A percentile compares a stretch with the other conserved stretches of the same genome.
Evolutionary conservation across 108 stramenopile species (phyloP).

Genomic region (Conticribra guillardii): DNA sequence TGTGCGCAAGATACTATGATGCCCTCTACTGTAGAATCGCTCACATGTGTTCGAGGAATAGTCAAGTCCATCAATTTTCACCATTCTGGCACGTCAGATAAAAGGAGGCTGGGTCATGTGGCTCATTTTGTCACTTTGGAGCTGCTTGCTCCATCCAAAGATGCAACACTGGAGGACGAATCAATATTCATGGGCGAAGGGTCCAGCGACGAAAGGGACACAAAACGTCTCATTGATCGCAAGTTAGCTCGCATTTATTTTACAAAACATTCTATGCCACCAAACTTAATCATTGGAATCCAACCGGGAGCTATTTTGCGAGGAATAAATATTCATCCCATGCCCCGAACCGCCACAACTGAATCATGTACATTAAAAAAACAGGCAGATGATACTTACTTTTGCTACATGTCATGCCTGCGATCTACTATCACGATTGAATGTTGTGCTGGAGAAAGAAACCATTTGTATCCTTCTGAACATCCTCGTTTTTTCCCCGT

Average conservation of each 20-base stretch:
- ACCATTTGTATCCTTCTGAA: not conserved
- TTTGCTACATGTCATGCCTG: constrained; percentile 64
- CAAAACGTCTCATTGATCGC: too few relatives aligned
- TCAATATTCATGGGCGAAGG: too few relatives aligned
- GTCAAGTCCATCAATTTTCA: constrained; percentile 50
- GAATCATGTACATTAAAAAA: constrained; percentile 1
- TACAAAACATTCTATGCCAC: constrained; percentile 62
- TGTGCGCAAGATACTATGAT: constrained; percentile 5
- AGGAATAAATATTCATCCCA: constrained; percentile 71
- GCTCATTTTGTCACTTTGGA: constrained; percentile 46
- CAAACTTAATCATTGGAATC: constrained; percentile 51
- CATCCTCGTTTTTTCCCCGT: constrained; percentile 27
- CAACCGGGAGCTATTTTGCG: constrained; percentile 60
- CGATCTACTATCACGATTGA: constrained; percentile 72
- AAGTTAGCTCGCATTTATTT: constrained; percentile 46
- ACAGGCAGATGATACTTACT: constrained; percentile 3
- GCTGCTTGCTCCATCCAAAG: too few relatives aligned
- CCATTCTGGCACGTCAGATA: constrained; percentile 1
- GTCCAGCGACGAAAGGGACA: not conserved
- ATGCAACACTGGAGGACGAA: too few relatives aligned
- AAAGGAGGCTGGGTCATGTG: constrained; percentile 13
- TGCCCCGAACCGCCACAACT: constrained; percentile 1
- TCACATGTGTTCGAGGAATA: constrained; percentile 42
- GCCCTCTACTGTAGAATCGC: constrained; percentile 40
- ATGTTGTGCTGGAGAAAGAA: constrained; percentile 40